These are phyloP conservation scores for Neoboletus brunneissimus DNA, from an alignment of 768 basidiomycete species.

Conservation along the genomic window DNA sequence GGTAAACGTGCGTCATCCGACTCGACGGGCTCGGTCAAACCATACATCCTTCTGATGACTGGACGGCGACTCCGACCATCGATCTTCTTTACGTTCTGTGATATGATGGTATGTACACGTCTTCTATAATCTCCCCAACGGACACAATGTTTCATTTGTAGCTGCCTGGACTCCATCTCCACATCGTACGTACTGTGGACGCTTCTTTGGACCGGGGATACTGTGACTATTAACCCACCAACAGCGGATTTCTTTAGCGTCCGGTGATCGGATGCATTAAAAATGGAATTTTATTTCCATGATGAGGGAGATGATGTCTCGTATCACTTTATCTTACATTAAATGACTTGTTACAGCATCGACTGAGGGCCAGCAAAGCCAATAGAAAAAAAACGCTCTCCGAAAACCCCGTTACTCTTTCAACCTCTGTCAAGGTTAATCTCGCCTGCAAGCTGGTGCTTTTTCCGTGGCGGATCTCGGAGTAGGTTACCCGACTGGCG, in stretches of 20 bases:
- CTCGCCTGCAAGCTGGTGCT: conserved; percentile 9
- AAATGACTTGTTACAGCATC: conserved; percentile 21
- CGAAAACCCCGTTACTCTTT: conserved; percentile 17
- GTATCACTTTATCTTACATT: conserved; percentile 22
- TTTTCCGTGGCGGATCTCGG: conserved; percentile 16
- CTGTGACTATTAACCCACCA: conserved; percentile 8
- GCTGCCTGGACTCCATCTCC: conserved; percentile 13
- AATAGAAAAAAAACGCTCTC: conserved; percentile 5
- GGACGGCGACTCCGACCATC: conserved; percentile 5
- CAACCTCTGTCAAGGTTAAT: conserved; percentile 25
- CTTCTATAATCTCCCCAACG: conserved; percentile 3
- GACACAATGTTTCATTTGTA: conserved; percentile 10
- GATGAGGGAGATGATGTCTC: conserved; percentile 7
- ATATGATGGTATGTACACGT: conserved; percentile 9
- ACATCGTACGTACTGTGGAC: conserved; percentile 16
- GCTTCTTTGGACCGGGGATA: conserved; percentile 14
- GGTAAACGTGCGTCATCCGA: conserved; percentile 1
- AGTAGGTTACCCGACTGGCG: background rate
- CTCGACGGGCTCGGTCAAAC: background rate
- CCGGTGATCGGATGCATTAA: conserved; percentile 20
- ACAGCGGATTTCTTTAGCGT: conserved; percentile 10
- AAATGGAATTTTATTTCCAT: conserved; percentile 14
- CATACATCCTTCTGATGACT: background rate
- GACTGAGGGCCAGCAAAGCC: conserved; percentile 2
- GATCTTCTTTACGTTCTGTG: conserved; percentile 16